Evolutionary conservation across 345 rosid genomes (phyloP).

Genomic region (Carallia brachiata): DNA sequence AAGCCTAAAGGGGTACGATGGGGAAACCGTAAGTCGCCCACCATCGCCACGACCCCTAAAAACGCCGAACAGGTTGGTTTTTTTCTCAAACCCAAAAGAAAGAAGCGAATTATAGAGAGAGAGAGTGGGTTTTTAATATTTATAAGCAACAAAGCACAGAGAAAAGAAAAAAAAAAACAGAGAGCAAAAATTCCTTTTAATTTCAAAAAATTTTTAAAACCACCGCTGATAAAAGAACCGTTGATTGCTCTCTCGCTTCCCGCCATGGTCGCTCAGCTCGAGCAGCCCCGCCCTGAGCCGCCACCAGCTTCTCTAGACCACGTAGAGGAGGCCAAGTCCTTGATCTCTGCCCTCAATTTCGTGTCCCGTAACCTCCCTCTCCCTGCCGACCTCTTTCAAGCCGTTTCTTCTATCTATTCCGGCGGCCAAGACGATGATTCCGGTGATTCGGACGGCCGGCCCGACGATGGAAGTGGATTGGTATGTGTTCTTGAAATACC

Average conservation of each 20-base stretch:
- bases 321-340: conserved; percentile 56
- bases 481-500: conserved; percentile 34
- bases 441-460: conserved; percentile 15
- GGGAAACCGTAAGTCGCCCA: neutral
- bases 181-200: neutral
- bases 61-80: conserved; percentile 9
- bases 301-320: conserved; percentile 28
- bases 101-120: conserved; percentile 3
- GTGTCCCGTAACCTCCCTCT: conserved; percentile 91
- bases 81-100: conserved; percentile 7
- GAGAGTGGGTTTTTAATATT: neutral
- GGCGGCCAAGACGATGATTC: conserved; percentile 22
- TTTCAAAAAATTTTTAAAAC: conserved; percentile 4
- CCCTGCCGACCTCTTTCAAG: conserved; percentile 60
- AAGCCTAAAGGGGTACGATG: neutral
- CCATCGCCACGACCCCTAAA: neutral
- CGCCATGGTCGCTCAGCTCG: conserved; percentile 81
- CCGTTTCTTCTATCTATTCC: conserved; percentile 69
- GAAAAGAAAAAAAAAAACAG: too few relatives aligned
- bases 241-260: conserved; percentile 29
- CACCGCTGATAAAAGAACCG: conserved; percentile 26
- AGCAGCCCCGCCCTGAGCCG: conserved; percentile 31
- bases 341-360: conserved; percentile 77
- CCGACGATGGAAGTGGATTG: conserved; percentile 23
- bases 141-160: neutral